Conservation (phyloP, 331 rosid genomes). For the Arachis monticola region DNA sequence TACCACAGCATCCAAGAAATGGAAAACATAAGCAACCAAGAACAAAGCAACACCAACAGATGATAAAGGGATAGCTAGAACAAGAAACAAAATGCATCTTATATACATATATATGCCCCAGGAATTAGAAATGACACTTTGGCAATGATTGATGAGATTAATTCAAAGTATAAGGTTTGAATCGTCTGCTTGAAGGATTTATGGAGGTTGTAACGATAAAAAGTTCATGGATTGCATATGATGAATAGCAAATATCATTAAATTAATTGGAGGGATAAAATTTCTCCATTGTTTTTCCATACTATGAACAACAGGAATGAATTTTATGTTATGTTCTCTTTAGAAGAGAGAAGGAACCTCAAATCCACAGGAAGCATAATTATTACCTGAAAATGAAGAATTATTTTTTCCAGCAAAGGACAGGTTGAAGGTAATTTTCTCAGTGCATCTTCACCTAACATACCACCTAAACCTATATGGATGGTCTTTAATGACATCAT, state of each 20-base stretch:
- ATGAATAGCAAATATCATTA: conserved; percentile 7
- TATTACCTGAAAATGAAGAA: conserved; percentile 76
- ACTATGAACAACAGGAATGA: conserved; percentile 12
- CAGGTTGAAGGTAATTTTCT: conserved; percentile 55
- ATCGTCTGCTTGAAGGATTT: conserved; percentile 10
- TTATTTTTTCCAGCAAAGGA: conserved; percentile 67
- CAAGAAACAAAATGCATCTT: conserved; percentile 29
- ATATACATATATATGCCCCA: background rate
- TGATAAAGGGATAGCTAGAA: conserved; percentile 16
- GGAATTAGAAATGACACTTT: conserved; percentile 20
- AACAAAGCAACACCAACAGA: conserved; percentile 33
- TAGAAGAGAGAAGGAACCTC: conserved; percentile 37
- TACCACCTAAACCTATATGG: conserved; percentile 71
- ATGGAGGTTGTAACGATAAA: conserved; percentile 13
- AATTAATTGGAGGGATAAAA: conserved; percentile 16
- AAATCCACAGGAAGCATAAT: conserved; percentile 32
- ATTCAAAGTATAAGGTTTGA: conserved; percentile 29
- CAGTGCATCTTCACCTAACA: conserved; percentile 67
- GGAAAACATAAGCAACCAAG: conserved; percentile 13
- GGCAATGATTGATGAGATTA: conserved; percentile 27
- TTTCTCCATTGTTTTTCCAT: conserved; percentile 10
- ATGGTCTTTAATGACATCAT: conserved; percentile 58
- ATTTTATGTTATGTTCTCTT: background rate
- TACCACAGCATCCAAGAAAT: conserved; percentile 11
- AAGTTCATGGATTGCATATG: conserved; percentile 24